These are phyloP conservation scores for Alternaria consortialis DNA, from an alignment of 2,329 filamentous ascomycete genomes.

Conservation along the genomic window DNA sequence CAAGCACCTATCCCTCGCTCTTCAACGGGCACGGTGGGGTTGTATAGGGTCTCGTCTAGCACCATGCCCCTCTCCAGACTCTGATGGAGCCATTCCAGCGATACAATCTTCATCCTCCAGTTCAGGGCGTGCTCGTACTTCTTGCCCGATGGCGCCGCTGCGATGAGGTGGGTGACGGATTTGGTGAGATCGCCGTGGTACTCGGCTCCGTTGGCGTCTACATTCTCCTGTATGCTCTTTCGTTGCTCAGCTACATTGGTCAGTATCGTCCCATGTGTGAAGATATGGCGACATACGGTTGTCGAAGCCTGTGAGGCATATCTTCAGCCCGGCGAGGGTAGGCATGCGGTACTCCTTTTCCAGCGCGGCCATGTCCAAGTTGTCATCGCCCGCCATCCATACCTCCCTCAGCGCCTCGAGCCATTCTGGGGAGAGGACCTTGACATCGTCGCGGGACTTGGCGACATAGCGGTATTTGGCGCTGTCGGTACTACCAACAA, in stretches of 20 bases:
- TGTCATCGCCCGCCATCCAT: slow-evolving; percentile 81
- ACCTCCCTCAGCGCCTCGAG: slow-evolving; percentile 78
- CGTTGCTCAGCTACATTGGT: slow-evolving; percentile 67
- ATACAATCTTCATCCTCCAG: slow-evolving; percentile 84
- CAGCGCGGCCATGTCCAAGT: slow-evolving; percentile 75
- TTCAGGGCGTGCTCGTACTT: slow-evolving; percentile 89
- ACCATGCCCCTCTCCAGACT: slow-evolving; percentile 88
- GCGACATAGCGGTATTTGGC: slow-evolving; percentile 97
- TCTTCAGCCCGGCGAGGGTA: slow-evolving; percentile 68
- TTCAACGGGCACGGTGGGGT: slow-evolving; percentile 73
- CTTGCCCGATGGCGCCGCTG: slow-evolving; percentile 78
- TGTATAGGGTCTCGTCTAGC: slow-evolving; percentile 84
- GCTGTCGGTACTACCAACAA: slow-evolving; percentile 88
- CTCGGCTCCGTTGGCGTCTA: slow-evolving; percentile 76
- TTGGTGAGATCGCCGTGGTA: slow-evolving; percentile 91
- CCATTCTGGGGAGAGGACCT: slow-evolving; percentile 83
- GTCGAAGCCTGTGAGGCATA: slow-evolving; percentile 76
- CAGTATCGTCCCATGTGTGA: slow-evolving; percentile 24
- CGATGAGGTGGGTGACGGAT: slow-evolving; percentile 86
- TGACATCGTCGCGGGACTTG: slow-evolving; percentile 84
- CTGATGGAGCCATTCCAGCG: slow-evolving; percentile 84
- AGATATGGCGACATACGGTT: slow-evolving; percentile 60
- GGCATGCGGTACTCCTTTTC: slow-evolving; percentile 73
- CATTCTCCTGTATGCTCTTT: slow-evolving; percentile 72
- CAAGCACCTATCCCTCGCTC: slow-evolving; percentile 82